Evolutionary conservation across 73 alveolate genomes (phyloP).

Genomic region (Paramecium bursaria): DNA sequence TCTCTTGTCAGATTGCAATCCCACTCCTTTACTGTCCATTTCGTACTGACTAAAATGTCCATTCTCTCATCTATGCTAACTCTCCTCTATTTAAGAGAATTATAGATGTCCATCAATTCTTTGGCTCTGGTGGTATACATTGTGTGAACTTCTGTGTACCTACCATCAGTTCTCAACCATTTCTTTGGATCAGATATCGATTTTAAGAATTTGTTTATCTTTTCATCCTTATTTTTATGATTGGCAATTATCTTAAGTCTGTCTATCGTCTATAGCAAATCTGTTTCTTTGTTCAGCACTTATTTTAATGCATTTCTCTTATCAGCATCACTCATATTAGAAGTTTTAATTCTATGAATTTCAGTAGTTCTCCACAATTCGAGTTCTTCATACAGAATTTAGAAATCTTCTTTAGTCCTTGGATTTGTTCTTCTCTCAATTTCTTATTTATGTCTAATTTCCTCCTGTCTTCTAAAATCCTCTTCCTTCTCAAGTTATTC

Average conservation of each 20-base stretch:
- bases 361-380: slow-evolving; percentile 96
- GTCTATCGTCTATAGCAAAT: slow-evolving; percentile 97
- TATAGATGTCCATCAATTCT: slow-evolving; percentile 98
- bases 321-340: slow-evolving; percentile 70
- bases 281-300: slow-evolving; percentile 97
- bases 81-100: slow-evolving; percentile 87
- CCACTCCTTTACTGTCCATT: slow-evolving; percentile 99
- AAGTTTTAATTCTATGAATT: slow-evolving; percentile 89
- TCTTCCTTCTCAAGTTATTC: slow-evolving; percentile 89
- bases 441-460: slow-evolving; percentile 96
- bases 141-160: slow-evolving; percentile 96
- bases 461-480: slow-evolving; percentile 95
- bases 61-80: slow-evolving; percentile 95
- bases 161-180: slow-evolving; percentile 86
- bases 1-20: slow-evolving; percentile 98
- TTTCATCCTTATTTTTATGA: slow-evolving; percentile 90
- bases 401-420: slow-evolving; percentile 95
- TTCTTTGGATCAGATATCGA: slow-evolving; percentile 96
- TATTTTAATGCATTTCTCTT: slow-evolving; percentile 93
- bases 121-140: slow-evolving; percentile 95
- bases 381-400: slow-evolving; percentile 95
- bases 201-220: slow-evolving; percentile 91
- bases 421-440: slow-evolving; percentile 99
- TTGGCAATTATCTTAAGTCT: slow-evolving; percentile 96
- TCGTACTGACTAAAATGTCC: slow-evolving; percentile 94